Evolutionary conservation across 495 filamentous ascomycete species (phyloP).

Genomic region (Bryoglossum gracile): DNA sequence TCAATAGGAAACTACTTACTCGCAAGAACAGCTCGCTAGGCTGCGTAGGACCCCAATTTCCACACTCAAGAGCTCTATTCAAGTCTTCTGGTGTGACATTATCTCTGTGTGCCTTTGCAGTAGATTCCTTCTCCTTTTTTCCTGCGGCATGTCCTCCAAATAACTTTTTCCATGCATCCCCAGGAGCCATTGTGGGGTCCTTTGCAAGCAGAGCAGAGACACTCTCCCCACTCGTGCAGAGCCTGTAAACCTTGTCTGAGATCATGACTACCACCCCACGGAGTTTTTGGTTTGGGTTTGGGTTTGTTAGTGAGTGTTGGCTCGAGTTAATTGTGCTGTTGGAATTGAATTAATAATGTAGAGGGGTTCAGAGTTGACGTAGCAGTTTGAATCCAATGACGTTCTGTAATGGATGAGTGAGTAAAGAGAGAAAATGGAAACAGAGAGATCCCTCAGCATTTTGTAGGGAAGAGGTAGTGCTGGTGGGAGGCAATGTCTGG

Average conservation of each 20-base stretch:
- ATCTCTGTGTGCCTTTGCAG: slow-evolving; percentile 21
- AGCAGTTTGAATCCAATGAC: too few species aligned
- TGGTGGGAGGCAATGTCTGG: too few species aligned
- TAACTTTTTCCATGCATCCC: slow-evolving; percentile 46
- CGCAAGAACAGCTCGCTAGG: slow-evolving; percentile 62
- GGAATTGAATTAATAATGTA: too few species aligned
- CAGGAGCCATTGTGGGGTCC: slow-evolving; percentile 44
- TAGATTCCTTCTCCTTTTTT: slow-evolving; percentile 20
- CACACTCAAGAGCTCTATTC: slow-evolving; percentile 48
- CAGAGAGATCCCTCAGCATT: too few species aligned
- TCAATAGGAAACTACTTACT: slow-evolving; percentile 33
- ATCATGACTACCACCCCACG: slow-evolving; percentile 22
- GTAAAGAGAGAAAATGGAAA: too few species aligned
- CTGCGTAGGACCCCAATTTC: slow-evolving; percentile 55
- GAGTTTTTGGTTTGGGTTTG: background rate
- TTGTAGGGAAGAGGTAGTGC: too few species aligned
- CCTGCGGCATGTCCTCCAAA: slow-evolving; percentile 32
- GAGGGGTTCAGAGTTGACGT: too few species aligned
- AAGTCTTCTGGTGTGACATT: slow-evolving; percentile 35
- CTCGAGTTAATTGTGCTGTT: background rate
- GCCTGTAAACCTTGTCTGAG: slow-evolving; percentile 40
- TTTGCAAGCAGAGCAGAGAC: slow-evolving; percentile 50
- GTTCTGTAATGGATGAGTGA: too few species aligned
- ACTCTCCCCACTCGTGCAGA: slow-evolving; percentile 44
- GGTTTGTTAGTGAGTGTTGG: background rate